Percentiles rank a stretch among this genome's conserved stretches.
Evolutionary conservation across 306 rosid species (phyloP).

Genomic region (Astragalus membranaceus): DNA sequence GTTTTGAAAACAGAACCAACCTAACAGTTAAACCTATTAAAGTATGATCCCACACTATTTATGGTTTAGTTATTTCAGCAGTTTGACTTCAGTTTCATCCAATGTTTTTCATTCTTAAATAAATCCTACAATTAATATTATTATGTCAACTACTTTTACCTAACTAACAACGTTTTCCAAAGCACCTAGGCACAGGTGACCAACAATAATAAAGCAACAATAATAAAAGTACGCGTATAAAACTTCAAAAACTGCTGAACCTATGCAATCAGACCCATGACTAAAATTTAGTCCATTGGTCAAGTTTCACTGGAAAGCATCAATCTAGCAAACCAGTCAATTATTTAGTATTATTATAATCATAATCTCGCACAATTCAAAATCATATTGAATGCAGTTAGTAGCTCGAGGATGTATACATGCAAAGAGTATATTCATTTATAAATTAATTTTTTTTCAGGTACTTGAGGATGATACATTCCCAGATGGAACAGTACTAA

Average conservation of each 20-base stretch:
- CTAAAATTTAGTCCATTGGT: not conserved
- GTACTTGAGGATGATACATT: constrained; percentile 60
- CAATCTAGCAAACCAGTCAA: not conserved
- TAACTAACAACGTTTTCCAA: not conserved
- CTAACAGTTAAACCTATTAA: no score
- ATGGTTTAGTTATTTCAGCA: no score
- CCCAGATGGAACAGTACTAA: constrained; percentile 71
- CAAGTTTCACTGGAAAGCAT: not conserved
- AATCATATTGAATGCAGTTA: constrained; percentile 4
- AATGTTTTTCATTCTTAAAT: no score
- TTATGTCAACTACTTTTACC: constrained; percentile 14
- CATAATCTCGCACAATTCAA: constrained; percentile 1
- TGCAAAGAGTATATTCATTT: not conserved
- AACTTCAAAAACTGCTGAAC: not conserved
- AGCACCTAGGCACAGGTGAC: not conserved
- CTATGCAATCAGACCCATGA: not conserved
- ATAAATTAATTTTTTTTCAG: constrained; percentile 15
- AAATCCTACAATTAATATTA: not conserved
- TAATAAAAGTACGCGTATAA: not conserved
- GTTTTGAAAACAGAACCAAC: no score
- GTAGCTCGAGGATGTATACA: not conserved
- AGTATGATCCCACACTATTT: no score
- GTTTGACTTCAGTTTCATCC: no score
- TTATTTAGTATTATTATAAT: not conserved
- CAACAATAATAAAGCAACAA: not conserved